Percentiles rank a stretch among this genome's conserved stretches.
Conservation (phyloP, 1,284 basidiomycete species). For the Moniliophthora roreri region DNA sequence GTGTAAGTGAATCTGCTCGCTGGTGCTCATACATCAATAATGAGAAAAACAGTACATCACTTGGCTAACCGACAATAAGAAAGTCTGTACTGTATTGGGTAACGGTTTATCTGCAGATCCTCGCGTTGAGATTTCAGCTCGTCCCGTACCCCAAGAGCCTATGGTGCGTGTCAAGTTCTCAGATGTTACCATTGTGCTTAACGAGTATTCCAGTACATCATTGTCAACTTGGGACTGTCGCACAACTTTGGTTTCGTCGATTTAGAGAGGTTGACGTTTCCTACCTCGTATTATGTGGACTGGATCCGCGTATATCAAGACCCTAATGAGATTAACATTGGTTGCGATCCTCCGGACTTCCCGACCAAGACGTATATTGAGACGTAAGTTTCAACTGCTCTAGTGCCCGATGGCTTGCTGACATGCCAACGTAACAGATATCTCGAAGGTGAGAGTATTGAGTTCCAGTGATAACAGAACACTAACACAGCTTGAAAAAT, state of each 20-base stretch:
- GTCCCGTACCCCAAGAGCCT: conserved; percentile 70
- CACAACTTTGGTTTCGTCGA: conserved; percentile 60
- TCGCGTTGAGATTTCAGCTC: conserved; percentile 52
- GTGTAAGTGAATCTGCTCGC: not conserved
- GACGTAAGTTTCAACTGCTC: conserved; percentile 34
- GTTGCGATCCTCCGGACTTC: conserved; percentile 67
- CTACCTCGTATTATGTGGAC: conserved; percentile 59
- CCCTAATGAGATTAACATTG: conserved; percentile 54
- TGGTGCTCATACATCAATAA: not conserved
- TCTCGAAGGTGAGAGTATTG: no score
- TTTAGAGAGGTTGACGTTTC: conserved; percentile 51
- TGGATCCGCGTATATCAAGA: conserved; percentile 74
- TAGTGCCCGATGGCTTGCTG: no score
- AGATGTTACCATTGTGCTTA: not conserved
- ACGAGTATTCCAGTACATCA: conserved; percentile 44
- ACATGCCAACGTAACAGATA: conserved; percentile 23
- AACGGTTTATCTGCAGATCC: conserved; percentile 59
- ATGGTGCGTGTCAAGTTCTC: conserved; percentile 42
- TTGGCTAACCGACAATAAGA: conserved; percentile 34
- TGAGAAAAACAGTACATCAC: conserved; percentile 17
- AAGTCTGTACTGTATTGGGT: conserved; percentile 67
- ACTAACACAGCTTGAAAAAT: no score
- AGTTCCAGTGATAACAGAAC: no score
- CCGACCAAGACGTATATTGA: conserved; percentile 68
- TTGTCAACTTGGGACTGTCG: conserved; percentile 70